A percentile compares a stretch with the other conserved stretches of the same genome.
phyloP scores from a whole-genome alignment of 2,329 filamentous ascomycete genomes.

The Colletotrichum aenigma region DNA sequence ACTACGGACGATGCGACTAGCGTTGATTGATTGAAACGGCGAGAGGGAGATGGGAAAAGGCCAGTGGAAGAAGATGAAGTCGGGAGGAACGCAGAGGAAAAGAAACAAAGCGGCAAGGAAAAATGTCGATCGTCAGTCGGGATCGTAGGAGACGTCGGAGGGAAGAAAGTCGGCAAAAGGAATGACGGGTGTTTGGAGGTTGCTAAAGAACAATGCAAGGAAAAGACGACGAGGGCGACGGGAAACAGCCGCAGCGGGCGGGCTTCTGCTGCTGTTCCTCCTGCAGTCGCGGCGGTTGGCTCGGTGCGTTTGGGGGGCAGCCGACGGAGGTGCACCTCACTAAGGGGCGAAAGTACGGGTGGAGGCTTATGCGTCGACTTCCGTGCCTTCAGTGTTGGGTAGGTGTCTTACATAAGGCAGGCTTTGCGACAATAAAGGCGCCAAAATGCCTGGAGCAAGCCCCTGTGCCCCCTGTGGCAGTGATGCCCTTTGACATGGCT shows the following conservation, averaged over 20 bases:
- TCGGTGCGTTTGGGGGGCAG: not conserved
- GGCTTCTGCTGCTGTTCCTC: not conserved
- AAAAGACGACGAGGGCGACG: not conserved
- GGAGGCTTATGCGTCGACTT: not conserved
- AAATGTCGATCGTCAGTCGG: not conserved
- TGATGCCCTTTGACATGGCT: not conserved
- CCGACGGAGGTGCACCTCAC: not conserved
- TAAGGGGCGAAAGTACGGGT: not conserved
- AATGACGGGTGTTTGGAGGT: not conserved
- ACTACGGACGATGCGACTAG: conserved; percentile 12
- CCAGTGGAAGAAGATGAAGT: not conserved
- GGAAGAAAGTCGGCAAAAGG: not conserved
- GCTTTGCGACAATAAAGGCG: not conserved
- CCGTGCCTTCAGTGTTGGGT: not conserved
- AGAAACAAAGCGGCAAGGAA: conserved; percentile 18
- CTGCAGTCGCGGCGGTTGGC: not conserved
- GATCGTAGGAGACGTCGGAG: conserved; percentile 1
- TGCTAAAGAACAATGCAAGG: conserved; percentile 7
- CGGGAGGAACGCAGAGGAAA: not conserved
- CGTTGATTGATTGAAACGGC: conserved; percentile 7
- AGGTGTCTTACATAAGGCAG: not conserved
- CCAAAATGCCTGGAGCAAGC: not conserved
- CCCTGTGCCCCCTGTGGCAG: not conserved
- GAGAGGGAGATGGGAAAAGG: not conserved
- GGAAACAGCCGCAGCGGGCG: not conserved